phyloP scores from a whole-genome alignment of 441 rosid genomes.

The Erodium texanum region DNA sequence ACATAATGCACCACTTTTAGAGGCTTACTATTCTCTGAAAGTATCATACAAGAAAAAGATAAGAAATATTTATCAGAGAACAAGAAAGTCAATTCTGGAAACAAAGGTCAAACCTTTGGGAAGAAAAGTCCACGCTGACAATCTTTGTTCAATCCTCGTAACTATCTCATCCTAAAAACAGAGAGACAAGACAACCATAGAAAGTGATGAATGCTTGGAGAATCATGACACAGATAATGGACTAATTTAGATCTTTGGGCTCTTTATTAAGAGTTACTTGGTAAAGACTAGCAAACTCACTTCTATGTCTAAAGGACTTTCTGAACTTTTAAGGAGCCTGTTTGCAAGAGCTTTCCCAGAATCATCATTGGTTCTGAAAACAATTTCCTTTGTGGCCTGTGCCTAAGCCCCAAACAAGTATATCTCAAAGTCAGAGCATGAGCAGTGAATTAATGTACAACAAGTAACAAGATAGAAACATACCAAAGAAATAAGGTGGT shows the following conservation, averaged over 20 bases:
- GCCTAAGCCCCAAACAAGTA: constrained; percentile 30
- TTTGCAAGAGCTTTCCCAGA: constrained; percentile 22
- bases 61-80: constrained; percentile 2
- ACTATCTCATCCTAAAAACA: constrained; percentile 49
- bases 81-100: constrained; percentile 1
- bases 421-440: constrained; percentile 11
- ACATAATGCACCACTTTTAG: constrained; percentile 45
- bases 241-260: background rate
- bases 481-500: constrained; percentile 66
- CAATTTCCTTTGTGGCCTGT: constrained; percentile 22
- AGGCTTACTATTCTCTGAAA: constrained; percentile 52
- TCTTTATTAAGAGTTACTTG: background rate
- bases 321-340: constrained; percentile 30
- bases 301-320: constrained; percentile 25
- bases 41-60: constrained; percentile 9
- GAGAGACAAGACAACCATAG: constrained; percentile 3
- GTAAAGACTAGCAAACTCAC: constrained; percentile 29
- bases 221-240: background rate
- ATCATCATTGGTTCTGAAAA: constrained; percentile 19
- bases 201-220: constrained; percentile 8
- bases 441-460: background rate
- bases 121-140: constrained; percentile 83
- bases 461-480: background rate
- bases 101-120: constrained; percentile 47
- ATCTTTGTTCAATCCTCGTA: constrained; percentile 59